Evolutionary conservation across 306 rosid species (phyloP).

Genomic region (Begonia loranthoides): DNA sequence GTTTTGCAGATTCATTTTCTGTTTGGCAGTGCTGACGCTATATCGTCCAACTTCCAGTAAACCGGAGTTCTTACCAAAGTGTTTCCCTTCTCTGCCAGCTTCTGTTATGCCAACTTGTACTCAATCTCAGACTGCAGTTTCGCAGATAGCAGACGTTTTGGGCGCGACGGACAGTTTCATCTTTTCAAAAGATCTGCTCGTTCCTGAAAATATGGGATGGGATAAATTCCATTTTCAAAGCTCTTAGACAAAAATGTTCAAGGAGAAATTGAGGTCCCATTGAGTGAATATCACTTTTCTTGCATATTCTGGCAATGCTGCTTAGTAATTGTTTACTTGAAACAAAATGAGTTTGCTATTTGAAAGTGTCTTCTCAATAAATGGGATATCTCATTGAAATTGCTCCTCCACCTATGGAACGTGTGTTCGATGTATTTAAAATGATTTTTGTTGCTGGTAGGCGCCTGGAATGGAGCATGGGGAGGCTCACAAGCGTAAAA

Average conservation of each 20-base stretch:
- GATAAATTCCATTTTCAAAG: not conserved
- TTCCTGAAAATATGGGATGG: constrained; percentile 20
- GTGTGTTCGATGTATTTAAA: no score
- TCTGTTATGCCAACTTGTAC: constrained; percentile 22
- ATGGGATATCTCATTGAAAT: no score
- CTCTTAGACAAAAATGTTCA: constrained; percentile 1
- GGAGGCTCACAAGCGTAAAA: no score
- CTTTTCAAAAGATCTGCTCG: constrained; percentile 30
- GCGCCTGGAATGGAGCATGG: no score
- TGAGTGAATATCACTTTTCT: no score
- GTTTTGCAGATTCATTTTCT: constrained; percentile 67
- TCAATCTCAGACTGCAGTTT: constrained; percentile 30
- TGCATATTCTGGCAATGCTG: no score
- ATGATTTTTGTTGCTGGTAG: no score
- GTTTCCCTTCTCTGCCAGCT: constrained; percentile 54
- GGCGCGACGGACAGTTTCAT: constrained; percentile 44
- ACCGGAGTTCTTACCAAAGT: constrained; percentile 51
- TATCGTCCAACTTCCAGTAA: constrained; percentile 46
- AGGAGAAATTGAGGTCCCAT: no score
- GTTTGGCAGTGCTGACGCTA: constrained; percentile 42
- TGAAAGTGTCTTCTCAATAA: no score
- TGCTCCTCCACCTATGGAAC: no score
- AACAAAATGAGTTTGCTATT: no score
- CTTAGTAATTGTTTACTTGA: no score
- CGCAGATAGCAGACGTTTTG: constrained; percentile 44